Base-by-base conservation (phyloP, 1,284 basidiomycete genomes). In the Trichosporon sp. region DNA sequence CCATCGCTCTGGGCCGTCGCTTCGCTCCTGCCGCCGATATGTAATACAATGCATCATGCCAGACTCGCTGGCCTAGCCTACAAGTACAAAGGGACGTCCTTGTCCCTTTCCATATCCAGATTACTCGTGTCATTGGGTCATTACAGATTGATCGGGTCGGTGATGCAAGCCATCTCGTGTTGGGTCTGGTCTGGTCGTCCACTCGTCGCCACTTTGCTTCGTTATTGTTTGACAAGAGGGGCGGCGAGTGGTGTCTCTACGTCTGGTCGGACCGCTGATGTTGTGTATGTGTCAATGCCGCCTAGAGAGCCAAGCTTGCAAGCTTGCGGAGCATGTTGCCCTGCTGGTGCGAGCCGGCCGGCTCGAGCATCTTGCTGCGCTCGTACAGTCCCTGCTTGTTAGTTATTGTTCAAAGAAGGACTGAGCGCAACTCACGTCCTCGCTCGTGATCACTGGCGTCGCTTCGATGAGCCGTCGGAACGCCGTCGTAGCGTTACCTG, bases 381-480 rank as follows among this genome's bases (percentile, higher is more conserved):
- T 74, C 74, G 56, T 70, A 75, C 25, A 75, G 63, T 1, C 62
- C 71, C 73, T 74, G 37, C 2, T 21, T 8, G 56, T 70, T 62
- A 73, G 71, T 19, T 25, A 31, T n/a, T 46, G n/a, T 23, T 32
- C 49, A 11, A 14, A 7, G 32, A 49, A 23, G 29, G n/a, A 32
- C 14, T n/a, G n/a, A n/a, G n/a, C n/a, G 16, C 14, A 19, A 72
- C 76, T 75, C 63, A 77, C 77, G 64, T 79, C 77, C 59, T 79
- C 77, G 58, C 70, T 69, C 1, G 60, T 25, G 16, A 79, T 75
- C 29, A 79, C 67, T 4, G 68, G 68, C 1, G 75, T 75, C 16
- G 75, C 74, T 56, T 73, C 66, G 14, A 79, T 69, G 5, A 75
- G 49, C n/a, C 60, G 63, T 21, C 67, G 66, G 65, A 79, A 74